Percentiles rank a stretch among this genome's conserved stretches.
Evolutionary conservation across 1,139 yeast genomes (phyloP).

Genomic region (Ogataea hybrid): DNA sequence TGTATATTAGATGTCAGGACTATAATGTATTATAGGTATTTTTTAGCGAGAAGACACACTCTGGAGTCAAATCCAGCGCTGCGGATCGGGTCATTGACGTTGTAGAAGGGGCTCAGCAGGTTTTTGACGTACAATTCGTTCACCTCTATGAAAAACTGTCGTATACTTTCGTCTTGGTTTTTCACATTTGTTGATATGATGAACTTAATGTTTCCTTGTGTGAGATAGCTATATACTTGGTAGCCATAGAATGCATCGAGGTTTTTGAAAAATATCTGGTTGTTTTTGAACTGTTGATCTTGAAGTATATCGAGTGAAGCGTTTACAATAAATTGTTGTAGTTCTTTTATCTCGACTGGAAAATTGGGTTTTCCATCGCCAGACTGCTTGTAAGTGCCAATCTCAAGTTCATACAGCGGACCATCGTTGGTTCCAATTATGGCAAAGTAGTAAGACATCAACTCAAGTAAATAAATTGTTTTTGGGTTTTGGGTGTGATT

Average conservation of each 20-base stretch:
- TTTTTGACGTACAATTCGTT: conserved; percentile 89
- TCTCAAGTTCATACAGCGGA: conserved; percentile 86
- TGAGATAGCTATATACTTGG: conserved; percentile 74
- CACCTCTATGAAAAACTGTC: conserved; percentile 79
- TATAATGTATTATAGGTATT: conserved; percentile 50
- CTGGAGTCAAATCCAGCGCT: conserved; percentile 75
- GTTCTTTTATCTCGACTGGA: conserved; percentile 68
- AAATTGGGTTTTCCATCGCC: conserved; percentile 66
- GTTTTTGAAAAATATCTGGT: conserved; percentile 64
- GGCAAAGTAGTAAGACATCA: conserved; percentile 79
- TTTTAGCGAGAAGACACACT: conserved; percentile 69
- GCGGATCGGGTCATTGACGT: conserved; percentile 69
- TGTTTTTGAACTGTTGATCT: conserved; percentile 79
- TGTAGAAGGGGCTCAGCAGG: conserved; percentile 82
- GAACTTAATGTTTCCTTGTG: conserved; percentile 85
- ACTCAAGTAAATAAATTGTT: neutral
- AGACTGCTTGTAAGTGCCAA: conserved; percentile 68
- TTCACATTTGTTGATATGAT: conserved; percentile 42
- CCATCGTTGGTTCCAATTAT: conserved; percentile 85
- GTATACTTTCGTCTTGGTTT: conserved; percentile 68
- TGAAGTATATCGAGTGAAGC: conserved; percentile 87
- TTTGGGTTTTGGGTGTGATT: conserved; percentile 2
- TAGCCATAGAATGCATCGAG: conserved; percentile 87
- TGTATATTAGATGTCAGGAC: conserved; percentile 16
- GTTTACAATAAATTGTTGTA: conserved; percentile 85